These are phyloP conservation scores for Apiospora sp. DNA, from an alignment of 2,329 filamentous ascomycete species.

Conservation along the genomic window DNA sequence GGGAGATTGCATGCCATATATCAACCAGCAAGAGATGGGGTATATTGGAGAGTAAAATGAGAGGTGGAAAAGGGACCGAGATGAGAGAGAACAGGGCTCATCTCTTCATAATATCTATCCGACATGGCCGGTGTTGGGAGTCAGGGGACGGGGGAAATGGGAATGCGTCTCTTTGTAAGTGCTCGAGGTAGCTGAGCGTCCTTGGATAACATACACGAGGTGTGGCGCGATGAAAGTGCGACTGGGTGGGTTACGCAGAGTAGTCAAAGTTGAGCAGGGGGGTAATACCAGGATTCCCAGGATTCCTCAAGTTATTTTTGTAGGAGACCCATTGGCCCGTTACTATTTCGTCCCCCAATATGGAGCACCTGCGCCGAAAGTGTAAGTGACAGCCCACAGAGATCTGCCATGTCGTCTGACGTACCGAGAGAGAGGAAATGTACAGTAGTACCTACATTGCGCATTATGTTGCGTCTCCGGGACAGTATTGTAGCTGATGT, in stretches of 20 bases:
- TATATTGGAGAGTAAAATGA: slow-evolving; percentile 26
- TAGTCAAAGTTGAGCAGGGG: slow-evolving; percentile 17
- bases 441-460: neutral
- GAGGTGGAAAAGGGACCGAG: slow-evolving; percentile 12
- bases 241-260: slow-evolving; percentile 20
- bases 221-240: slow-evolving; percentile 18
- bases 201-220: slow-evolving; percentile 18
- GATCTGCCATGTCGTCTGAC: neutral
- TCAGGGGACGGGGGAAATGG: slow-evolving; percentile 27
- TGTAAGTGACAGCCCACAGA: neutral
- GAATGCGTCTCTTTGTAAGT: slow-evolving; percentile 19
- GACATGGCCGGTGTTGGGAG: slow-evolving; percentile 20
- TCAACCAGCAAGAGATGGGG: slow-evolving; percentile 15
- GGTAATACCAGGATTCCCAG: neutral
- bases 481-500: neutral
- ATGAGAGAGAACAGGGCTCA: slow-evolving; percentile 15
- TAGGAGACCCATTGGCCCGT: slow-evolving; percentile 9
- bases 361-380: slow-evolving; percentile 12
- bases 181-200: neutral
- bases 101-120: slow-evolving; percentile 17
- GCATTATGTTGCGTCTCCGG: neutral
- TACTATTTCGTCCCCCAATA: slow-evolving; percentile 21
- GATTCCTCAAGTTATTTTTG: slow-evolving; percentile 21
- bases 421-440: neutral
- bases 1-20: slow-evolving; percentile 34